Evolutionary conservation across 129 eudicot species (phyloP), one percentile per base, ranked within the genome.

Genomic region (Pulicaria dysenterica): DNA sequence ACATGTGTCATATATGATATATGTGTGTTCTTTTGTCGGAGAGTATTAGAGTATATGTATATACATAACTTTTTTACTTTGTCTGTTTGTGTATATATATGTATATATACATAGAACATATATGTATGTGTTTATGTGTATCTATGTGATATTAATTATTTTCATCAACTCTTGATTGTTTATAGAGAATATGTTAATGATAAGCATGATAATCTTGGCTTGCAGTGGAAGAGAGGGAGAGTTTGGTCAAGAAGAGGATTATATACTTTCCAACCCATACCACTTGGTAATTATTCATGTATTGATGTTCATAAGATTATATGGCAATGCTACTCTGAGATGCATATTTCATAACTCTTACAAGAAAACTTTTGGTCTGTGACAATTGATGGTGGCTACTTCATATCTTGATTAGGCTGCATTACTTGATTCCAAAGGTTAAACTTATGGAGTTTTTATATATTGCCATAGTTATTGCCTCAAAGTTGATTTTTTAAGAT

Each of bases 151-250:
- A 24, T 24, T 24, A 2, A 24, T 3, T 48, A 47, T 8, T 67
- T 38, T 6, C 31, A 37, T 6, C n/a, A 70, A 16, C 17, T 62
- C 64, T 58, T n/a, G 31, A 59, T 73, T 31, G 34, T 61, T 2
- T 8, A 57, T 42, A 24, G 42, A 3, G 10, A 6, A 51, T 64
- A 41, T 74, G 56, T 42, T 64, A 14, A 68, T 61, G 56, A 72
- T 31, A 64, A 71, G 42, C 42, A 53, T 75, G 62, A 83, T 58
- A 43, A 55, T 79, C 44, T 73, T 64, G 36, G 70, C 56, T 75
- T 79, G 90, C 87, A 92, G 98, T 77, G 95, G 92, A 73, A 87
- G 88, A 73, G 96, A 92, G 66, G 87, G 90, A 67, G 96, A 87
- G 75, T 82, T 87, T 74, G 91, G 91, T 44, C 95, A 78, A 71